Evolutionary conservation across 2,329 filamentous ascomycete genomes (phyloP), one percentile per base, ranked within the genome.

Genomic region (Xylariaceae sp.): DNA sequence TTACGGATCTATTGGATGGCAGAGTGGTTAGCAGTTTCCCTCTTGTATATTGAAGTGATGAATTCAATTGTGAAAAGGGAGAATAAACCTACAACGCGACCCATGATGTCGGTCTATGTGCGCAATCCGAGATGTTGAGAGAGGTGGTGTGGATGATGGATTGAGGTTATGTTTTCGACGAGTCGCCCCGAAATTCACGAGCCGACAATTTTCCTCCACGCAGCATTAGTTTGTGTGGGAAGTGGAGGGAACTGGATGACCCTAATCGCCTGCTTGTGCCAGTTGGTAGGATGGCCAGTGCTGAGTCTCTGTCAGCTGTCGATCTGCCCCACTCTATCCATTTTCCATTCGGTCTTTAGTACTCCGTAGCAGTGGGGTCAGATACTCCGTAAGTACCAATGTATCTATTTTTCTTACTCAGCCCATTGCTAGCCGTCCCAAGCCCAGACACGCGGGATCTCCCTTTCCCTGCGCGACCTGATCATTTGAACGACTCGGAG

Each of bases 1-100:
- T 82, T 82, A 72, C 79, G 77, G 75, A 82, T 82, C 69, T 72
- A 53, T 10, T 27, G 42, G 27, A 32, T 53, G 57, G 44, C 41
- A 25, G n/a, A n/a, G n/a, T n/a, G n/a, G 47, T 40, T 48, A 52
- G 47, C 27, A 48, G 35, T 33, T 40, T 7, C 14, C 22, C 20
- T 6, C 5, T 42, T 20, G 12, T 33, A 33, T 49, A 54, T 44
- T 48, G 40, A 19, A 19, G 42, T 40, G 22, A 12, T 37, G n/a
- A n/a, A 4, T 27, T 35, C 25, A 39, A 19, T 37, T 6, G 19
- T 21, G 12, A 27, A n/a, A 8, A 38, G 11, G 21, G 23, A 20
- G 38, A 17, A 19, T n/a, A 22, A 32, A 64, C 62, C 53, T 64
- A 65, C 62, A 58, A 65, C 62, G 61, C 62, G 62, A 65, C 62